A percentile compares a stretch with the other conserved stretches of the same genome.
phyloP scores from a whole-genome alignment of 306 rosid genomes.

The Sophora flavescens region DNA sequence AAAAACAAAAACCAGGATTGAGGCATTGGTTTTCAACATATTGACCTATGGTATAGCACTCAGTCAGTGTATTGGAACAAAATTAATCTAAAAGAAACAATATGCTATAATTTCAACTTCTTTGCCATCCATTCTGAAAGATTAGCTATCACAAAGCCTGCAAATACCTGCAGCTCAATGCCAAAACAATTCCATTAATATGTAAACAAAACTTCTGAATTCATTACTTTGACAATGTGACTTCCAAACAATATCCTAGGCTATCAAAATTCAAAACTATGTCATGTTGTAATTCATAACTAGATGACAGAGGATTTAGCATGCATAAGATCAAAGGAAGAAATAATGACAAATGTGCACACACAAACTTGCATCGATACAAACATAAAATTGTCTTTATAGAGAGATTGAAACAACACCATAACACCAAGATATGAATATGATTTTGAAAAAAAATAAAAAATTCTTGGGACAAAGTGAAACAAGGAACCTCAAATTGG shows the following conservation, averaged over 20 bases:
- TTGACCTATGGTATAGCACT: constrained; percentile 38
- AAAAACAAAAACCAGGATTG: constrained; percentile 14
- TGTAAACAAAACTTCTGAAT: constrained; percentile 9
- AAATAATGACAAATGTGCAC: not conserved
- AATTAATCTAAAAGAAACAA: constrained; percentile 31
- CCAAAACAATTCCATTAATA: constrained; percentile 39
- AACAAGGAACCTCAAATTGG: not conserved
- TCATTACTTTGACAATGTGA: constrained; percentile 12
- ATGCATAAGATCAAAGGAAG: constrained; percentile 10
- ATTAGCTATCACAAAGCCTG: constrained; percentile 95
- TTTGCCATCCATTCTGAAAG: constrained; percentile 74
- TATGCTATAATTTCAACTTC: constrained; percentile 73
- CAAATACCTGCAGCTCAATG: constrained; percentile 80
- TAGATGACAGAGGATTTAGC: not conserved
- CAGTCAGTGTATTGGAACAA: constrained; percentile 23
- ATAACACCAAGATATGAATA: not conserved
- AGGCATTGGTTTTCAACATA: constrained; percentile 38
- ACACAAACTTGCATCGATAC: not conserved
- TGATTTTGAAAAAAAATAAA: too few species aligned
- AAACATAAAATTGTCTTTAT: constrained; percentile 4
- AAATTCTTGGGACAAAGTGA: not conserved
- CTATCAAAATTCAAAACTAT: not conserved
- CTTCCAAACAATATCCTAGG: constrained; percentile 4
- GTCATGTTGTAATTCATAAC: not conserved
- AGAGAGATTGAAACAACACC: constrained; percentile 12